These are phyloP conservation scores for Tritrichomonas musculus DNA, from an alignment of 208 protist genomes.

Conservation along the genomic window DNA sequence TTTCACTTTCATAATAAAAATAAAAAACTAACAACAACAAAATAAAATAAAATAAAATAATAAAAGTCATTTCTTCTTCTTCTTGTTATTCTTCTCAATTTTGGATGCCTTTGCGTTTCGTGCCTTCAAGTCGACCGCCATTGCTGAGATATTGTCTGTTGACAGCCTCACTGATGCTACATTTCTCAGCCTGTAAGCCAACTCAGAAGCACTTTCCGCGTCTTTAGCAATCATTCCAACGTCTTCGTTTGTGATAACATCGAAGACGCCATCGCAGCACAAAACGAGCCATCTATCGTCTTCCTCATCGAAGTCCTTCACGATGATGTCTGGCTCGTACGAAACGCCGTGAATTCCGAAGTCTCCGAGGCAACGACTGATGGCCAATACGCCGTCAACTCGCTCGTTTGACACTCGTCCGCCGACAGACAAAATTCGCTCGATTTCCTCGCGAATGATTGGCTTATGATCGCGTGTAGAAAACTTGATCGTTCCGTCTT, in stretches of 20 bases:
- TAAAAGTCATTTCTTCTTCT: no score
- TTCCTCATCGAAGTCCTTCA: background rate
- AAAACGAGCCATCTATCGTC: background rate
- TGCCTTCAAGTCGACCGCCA: background rate
- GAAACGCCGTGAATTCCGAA: background rate
- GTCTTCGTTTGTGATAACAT: background rate
- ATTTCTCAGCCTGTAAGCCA: background rate
- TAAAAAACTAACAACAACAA: no score
- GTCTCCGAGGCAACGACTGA: background rate
- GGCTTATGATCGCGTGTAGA: background rate
- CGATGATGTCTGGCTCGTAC: background rate
- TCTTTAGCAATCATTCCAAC: background rate
- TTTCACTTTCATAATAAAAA: no score
- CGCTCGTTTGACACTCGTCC: background rate
- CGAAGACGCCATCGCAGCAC: conserved; percentile 22
- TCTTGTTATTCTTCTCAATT: no score
- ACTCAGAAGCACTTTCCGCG: background rate
- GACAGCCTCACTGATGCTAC: background rate
- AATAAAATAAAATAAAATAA: no score
- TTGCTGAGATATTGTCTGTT: background rate
- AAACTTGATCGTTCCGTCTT: background rate
- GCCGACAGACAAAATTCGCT: background rate
- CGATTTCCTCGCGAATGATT: background rate
- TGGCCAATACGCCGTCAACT: background rate
- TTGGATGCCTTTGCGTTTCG: no score